Percentiles rank a stretch among this genome's conserved stretches.
Conservation (phyloP, 2,329 filamentous ascomycete species). For the Botrytis aclada region DNA sequence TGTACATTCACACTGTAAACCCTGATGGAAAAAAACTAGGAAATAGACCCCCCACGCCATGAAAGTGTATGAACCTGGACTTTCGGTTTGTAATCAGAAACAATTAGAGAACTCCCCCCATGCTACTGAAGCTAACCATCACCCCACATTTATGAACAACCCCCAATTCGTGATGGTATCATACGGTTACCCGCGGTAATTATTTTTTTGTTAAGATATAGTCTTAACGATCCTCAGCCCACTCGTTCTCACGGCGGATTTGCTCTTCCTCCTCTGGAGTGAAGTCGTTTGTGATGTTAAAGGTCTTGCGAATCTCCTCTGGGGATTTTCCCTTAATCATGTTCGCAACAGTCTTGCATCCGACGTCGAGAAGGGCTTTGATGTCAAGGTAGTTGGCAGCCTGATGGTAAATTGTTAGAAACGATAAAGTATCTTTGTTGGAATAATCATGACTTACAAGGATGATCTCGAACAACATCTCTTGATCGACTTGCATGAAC, state of each 20-base stretch:
- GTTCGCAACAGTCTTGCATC: slow-evolving; percentile 99
- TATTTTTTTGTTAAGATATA: neutral
- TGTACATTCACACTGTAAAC: neutral
- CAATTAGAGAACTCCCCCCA: slow-evolving; percentile 6
- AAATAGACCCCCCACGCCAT: neutral
- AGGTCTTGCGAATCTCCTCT: slow-evolving; percentile 98
- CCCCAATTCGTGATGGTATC: neutral
- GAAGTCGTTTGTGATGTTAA: slow-evolving; percentile 99
- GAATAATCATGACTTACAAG: slow-evolving; percentile 58
- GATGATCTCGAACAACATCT: slow-evolving; percentile 99
- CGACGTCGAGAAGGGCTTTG: slow-evolving; percentile 94
- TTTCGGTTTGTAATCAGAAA: neutral
- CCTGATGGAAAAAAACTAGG: neutral
- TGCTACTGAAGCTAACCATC: neutral
- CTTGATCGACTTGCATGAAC: slow-evolving; percentile 99
- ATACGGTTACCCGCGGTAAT: neutral
- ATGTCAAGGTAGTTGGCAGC: slow-evolving; percentile 99
- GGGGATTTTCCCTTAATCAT: slow-evolving; percentile 99
- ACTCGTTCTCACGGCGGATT: slow-evolving; percentile 88
- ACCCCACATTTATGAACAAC: neutral
- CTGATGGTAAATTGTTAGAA: slow-evolving; percentile 43
- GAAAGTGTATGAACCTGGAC: slow-evolving; percentile 2
- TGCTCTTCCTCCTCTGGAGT: slow-evolving; percentile 98
- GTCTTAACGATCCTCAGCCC: slow-evolving; percentile 75
- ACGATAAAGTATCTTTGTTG: neutral